These are phyloP conservation scores for Phyllosticta citrichinensis DNA, from an alignment of 2,329 filamentous ascomycete species.

Conservation along the genomic window DNA sequence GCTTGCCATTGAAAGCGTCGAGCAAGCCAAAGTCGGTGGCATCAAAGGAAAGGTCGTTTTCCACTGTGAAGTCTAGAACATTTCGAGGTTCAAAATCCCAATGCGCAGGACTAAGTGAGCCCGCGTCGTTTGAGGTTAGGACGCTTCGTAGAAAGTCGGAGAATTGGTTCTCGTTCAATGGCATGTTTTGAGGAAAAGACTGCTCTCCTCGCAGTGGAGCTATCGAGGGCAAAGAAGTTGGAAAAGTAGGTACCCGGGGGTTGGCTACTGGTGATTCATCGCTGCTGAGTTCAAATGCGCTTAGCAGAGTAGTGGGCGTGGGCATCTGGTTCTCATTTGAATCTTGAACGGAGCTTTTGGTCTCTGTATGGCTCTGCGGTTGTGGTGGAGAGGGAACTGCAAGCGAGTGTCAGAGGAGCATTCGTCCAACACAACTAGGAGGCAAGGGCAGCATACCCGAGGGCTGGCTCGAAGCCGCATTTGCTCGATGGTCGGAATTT, in stretches of 20 bases:
- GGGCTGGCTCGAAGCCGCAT: not conserved
- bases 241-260: not conserved
- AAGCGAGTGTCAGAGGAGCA: not conserved
- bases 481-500: conserved; percentile 9
- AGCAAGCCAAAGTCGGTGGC: conserved; percentile 36
- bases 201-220: not conserved
- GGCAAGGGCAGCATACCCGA: not conserved
- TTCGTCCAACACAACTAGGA: not conserved
- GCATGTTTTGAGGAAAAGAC: not conserved
- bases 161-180: conserved; percentile 3
- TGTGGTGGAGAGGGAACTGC: not conserved
- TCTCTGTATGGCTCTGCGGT: not conserved
- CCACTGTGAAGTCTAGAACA: conserved; percentile 35
- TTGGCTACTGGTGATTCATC: conserved; percentile 1
- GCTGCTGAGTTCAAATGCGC: conserved; percentile 8
- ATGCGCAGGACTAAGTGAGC: not conserved
- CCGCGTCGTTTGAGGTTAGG: conserved; percentile 2
- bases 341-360: not conserved
- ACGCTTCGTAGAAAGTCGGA: conserved; percentile 9
- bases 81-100: conserved; percentile 28
- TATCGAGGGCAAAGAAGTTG: not conserved
- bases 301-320: conserved; percentile 5
- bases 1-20: conserved; percentile 35
- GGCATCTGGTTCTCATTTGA: conserved; percentile 1
- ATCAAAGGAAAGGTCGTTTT: conserved; percentile 36